Base-by-base conservation (phyloP, 1,284 basidiomycete genomes). In the Gomphus bonarii region DNA sequence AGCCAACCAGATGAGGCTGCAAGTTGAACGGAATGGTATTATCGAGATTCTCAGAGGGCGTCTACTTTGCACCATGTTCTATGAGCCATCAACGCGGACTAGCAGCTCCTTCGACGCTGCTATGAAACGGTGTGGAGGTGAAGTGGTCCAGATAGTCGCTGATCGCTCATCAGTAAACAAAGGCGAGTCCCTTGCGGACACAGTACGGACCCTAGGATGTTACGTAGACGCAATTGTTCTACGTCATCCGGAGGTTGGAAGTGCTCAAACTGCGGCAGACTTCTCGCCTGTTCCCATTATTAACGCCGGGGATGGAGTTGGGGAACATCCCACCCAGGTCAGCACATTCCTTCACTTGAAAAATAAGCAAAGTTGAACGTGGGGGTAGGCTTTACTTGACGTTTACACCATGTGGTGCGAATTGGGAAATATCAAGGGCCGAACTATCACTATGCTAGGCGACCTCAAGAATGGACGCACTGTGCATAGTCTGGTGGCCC, bases 381-480 rank as follows among this genome's bases (percentile, higher is more conserved):
- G 33, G 2, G 33, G 2, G 33, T 12, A 91, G 85, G 92, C 91
- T 28, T 76, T 97, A 47, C 75, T 99, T 60, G 97, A 99, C 68
- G 84, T 97, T 31, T 99, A 93, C 72, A 97, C 95, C 43, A 99
- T 99, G 65, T 92, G 97, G 61, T 95, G 92, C 50, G 95, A 99
- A 73, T 81, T 99, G 49, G 95, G 95, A 61, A 98, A 95, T 0
- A 93, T 99, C 62, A 98, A 97, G 67, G 97, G 95, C 50, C 85
- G 91, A 58, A 95, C 91, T 12, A 87, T 99, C 68, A 99, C 97
- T 11, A 71, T 95, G 35, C 82, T 99, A 9, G 97, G 95, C 59
- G 95, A 99, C 71, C 79, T 99, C 65, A 98, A 98, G 80, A 95
- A 99, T 68, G 97, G 97, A 42, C 85, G 97, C 58, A 99, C 97